These are phyloP conservation scores for Elongisporangium anandrum DNA, from an alignment of 352 stramenopile genomes.

Conservation along the genomic window DNA sequence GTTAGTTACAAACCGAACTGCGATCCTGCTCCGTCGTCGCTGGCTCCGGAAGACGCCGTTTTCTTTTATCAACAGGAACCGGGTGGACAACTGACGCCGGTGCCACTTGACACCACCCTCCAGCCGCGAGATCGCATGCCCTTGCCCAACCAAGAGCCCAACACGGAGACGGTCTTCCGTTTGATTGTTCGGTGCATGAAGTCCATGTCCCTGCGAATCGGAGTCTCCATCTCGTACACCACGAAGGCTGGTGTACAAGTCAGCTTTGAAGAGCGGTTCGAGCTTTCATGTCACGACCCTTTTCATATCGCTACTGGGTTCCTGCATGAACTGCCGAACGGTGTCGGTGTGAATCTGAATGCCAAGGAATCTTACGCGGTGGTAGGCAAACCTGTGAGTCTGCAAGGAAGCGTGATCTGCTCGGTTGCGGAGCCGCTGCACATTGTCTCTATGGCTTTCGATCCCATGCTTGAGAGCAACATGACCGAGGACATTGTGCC, in stretches of 20 bases:
- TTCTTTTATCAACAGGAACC: conserved; percentile 46
- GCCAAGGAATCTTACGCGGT: conserved; percentile 47
- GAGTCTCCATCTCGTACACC: conserved; percentile 53
- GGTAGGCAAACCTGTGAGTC: conserved; percentile 59
- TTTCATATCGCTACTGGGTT: conserved; percentile 51
- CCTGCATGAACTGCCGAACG: conserved; percentile 63
- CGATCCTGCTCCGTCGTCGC: conserved; percentile 45
- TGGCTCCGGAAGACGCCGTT: conserved; percentile 34
- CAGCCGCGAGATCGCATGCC: conserved; percentile 44
- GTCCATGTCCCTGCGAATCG: conserved; percentile 31
- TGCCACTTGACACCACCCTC: conserved; percentile 38
- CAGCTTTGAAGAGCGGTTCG: conserved; percentile 59
- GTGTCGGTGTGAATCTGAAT: conserved; percentile 18
- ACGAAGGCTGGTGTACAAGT: conserved; percentile 66
- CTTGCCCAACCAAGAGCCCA: conserved; percentile 35
- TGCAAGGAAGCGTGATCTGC: conserved; percentile 52
- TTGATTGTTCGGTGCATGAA: conserved; percentile 57
- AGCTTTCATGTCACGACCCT: conserved; percentile 55
- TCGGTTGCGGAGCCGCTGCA: conserved; percentile 43
- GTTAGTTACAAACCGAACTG: conserved; percentile 46
- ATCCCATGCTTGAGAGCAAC: conserved; percentile 24
- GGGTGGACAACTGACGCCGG: conserved; percentile 27
- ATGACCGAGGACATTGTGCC: conserved; percentile 22
- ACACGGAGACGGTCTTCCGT: conserved; percentile 34
- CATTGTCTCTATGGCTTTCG: conserved; percentile 53